Evolutionary conservation across 192 early-diverging fungal genomes (phyloP), one percentile per base, ranked within the genome.

Genomic region (Umbelopsis sp.): DNA sequence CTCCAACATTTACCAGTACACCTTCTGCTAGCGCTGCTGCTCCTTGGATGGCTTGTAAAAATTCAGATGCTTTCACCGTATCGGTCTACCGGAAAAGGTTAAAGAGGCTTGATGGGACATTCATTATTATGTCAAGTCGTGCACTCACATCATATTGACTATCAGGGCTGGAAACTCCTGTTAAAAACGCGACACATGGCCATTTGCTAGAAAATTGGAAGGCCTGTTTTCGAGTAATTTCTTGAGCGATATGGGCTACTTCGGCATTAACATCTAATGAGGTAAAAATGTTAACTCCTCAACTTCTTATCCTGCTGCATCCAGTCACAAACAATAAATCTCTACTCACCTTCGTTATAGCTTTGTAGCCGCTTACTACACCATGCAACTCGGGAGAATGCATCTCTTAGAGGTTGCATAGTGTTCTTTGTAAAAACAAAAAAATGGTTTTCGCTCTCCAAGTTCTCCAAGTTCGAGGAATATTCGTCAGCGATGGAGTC

Each of bases 401-500:
- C 78, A 4, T 66, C 66, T 12, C 68, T 70, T 11, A 83, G 50
- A 2, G 72, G 80, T 6, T 72, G 24, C 38, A 85, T 77, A 20
- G 78, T 71, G 3, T 74, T 66, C 68, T 77, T 71, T 20, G 79
- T 47, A 68, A 80, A 73, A 11, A 71, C 66, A 45, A 85, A 80
- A 45, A 78, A 85, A 2, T 71, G 78, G n/a, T 78, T 82, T 29
- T 85, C 82, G 24, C 81, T 76, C 36, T 79, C 68, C 22, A 80
- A 47, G 32, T 79, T 70, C 10, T 76, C 69, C 31, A 77, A 65
- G 26, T 66, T 43, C 1, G 77, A 54, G 2, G 77, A 56, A 24
- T 65, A 73, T 6, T 68, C 71, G 62, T 78, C 78, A 54, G 71
- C 69, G 9, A 85, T 77, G 14, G 76, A 80, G 31, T 85, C 84